These are phyloP conservation scores for Fusarium torulosum DNA, from an alignment of 2,329 filamentous ascomycete species.

Conservation along the genomic window DNA sequence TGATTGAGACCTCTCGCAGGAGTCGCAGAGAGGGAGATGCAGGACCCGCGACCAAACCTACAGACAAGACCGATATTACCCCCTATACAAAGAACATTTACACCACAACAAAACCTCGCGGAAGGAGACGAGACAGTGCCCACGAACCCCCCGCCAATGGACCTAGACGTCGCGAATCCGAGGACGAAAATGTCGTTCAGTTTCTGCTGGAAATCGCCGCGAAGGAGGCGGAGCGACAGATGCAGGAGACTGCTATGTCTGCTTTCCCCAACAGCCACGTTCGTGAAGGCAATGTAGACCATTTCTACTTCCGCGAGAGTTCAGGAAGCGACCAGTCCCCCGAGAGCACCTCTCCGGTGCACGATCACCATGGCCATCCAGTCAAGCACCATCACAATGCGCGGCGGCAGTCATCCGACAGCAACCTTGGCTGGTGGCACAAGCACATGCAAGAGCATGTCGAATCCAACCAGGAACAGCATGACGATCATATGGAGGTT, in stretches of 20 bases:
- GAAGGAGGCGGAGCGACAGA: constrained; percentile 81
- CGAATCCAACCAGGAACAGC: constrained; percentile 67
- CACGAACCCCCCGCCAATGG: constrained; percentile 27
- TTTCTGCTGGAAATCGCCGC: constrained; percentile 85
- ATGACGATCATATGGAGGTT: constrained; percentile 45
- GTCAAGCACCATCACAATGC: constrained; percentile 35
- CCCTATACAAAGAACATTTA: constrained; percentile 73
- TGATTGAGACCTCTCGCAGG: constrained; percentile 83
- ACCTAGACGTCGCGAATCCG: constrained; percentile 70
- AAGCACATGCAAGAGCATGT: constrained; percentile 85
- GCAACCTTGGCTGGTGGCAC: constrained; percentile 78
- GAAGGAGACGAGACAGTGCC: constrained; percentile 48
- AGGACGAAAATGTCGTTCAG: constrained; percentile 80
- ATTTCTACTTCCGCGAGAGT: constrained; percentile 76
- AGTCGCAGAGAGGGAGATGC: constrained; percentile 75
- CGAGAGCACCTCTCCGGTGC: constrained; percentile 54
- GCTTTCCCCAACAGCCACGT: constrained; percentile 81
- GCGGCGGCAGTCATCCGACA: constrained; percentile 71
- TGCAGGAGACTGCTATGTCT: constrained; percentile 81
- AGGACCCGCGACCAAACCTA: constrained; percentile 70
- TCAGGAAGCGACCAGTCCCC: constrained; percentile 67
- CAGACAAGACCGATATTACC: constrained; percentile 79
- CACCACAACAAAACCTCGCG: constrained; percentile 58
- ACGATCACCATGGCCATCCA: constrained; percentile 47
- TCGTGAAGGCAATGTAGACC: constrained; percentile 76